Percentiles rank a stretch among this genome's conserved stretches.
phyloP scores from a whole-genome alignment of 495 filamentous ascomycete species.

The Lophium mytilinum region DNA sequence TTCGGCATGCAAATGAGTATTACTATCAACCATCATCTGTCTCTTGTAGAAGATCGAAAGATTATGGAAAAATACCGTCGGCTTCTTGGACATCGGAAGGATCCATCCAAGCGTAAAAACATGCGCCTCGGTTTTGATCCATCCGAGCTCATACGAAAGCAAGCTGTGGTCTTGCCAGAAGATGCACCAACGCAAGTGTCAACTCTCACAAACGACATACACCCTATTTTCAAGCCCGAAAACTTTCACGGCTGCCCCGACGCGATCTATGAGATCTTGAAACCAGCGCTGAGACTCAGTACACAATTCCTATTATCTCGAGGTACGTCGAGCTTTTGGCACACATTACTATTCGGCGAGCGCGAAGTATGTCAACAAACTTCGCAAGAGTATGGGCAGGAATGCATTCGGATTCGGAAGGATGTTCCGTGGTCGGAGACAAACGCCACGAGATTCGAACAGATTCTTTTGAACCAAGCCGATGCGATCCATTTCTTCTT shows the following conservation, averaged over 20 bases:
- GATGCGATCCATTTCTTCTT: conserved; percentile 27
- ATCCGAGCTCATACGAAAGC: conserved; percentile 25
- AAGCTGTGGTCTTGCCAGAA: conserved; percentile 21
- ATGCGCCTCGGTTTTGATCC: conserved; percentile 27
- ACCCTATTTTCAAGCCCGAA: conserved; percentile 22
- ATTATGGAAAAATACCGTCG: conserved; percentile 22
- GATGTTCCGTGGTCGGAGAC: conserved; percentile 16
- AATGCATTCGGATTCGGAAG: conserved; percentile 20
- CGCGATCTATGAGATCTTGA: conserved; percentile 26
- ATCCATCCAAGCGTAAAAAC: conserved; percentile 17
- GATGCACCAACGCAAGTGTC: conserved; percentile 1
- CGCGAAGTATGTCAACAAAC: conserved; percentile 13
- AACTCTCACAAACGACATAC: conserved; percentile 27
- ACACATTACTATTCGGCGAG: conserved; percentile 27
- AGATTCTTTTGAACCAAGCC: conserved; percentile 14
- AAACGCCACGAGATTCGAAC: conserved; percentile 14
- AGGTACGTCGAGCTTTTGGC: conserved; percentile 25
- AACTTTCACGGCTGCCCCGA: conserved; percentile 29
- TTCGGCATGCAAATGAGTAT: conserved; percentile 26
- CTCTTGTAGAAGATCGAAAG: conserved; percentile 22
- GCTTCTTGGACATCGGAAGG: conserved; percentile 19
- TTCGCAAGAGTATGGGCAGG: conserved; percentile 15
- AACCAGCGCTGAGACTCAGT: conserved; percentile 25
- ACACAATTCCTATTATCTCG: conserved; percentile 22
- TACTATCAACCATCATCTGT: conserved; percentile 25